Evolutionary conservation across 2,329 filamentous ascomycete genomes (phyloP).

Genomic region (Trichoderma sp.): DNA sequence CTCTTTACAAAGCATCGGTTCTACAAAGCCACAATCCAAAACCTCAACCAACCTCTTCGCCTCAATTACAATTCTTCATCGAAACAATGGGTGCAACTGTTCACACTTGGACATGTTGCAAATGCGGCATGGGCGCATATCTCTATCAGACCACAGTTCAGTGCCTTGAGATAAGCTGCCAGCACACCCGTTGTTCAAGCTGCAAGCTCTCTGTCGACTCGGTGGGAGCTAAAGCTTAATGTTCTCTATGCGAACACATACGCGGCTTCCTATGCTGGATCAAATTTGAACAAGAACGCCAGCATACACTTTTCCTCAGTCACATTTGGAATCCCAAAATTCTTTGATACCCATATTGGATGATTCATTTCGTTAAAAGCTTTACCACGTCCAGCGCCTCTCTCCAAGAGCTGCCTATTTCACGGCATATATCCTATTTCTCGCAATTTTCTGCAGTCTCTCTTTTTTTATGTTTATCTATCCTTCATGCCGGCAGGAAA

Average conservation of each 20-base stretch:
- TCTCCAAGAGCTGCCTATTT: background rate
- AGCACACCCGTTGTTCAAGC: background rate
- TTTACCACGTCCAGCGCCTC: background rate
- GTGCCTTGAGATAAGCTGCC: background rate
- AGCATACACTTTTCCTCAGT: background rate
- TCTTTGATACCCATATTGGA: background rate
- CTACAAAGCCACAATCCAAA: background rate
- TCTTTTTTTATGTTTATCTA: background rate
- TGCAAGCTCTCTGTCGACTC: background rate
- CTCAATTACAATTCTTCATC: background rate
- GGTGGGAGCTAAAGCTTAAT: background rate
- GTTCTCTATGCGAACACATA: no score
- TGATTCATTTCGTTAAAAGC: background rate
- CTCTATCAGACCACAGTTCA: background rate
- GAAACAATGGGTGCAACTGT: background rate
- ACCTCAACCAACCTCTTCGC: background rate
- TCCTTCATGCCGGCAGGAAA: background rate
- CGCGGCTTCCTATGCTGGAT: no score
- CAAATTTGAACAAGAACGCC: no score
- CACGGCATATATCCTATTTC: background rate
- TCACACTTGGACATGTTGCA: background rate
- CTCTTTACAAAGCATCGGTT: background rate
- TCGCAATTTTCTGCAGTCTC: background rate
- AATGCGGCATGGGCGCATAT: background rate
- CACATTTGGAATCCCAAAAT: background rate